Base-by-base conservation (phyloP, 1,284 basidiomycete species). In the Boletus austroedulis region DNA sequence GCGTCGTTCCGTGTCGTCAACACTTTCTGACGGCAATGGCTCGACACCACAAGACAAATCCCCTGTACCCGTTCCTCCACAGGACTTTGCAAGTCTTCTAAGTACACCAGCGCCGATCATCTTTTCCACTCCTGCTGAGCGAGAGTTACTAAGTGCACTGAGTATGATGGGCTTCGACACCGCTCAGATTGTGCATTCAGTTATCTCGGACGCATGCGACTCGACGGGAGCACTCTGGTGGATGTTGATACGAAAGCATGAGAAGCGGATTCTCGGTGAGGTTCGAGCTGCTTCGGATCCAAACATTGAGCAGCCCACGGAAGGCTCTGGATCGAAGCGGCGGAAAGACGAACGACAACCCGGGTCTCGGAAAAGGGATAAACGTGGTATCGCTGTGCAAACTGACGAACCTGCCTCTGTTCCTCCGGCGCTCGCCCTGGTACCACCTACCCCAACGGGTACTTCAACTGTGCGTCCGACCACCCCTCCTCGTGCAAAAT, bases 161-260 rank as follows among this genome's bases (percentile, higher is more conserved):
- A 87, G 87, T 59, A 71, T 76, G 21, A 77, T 98, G 9, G 96
- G 97, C 0, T 86, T 98, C 62, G 96, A 99, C 70, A 92, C 91
- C 0, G 94, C 92, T 12, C 97, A 99, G 74, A 90, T 98, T 57
- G 88, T 91, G 23, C 95, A 99, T 72, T 94, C 90, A 1, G 95
- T 98, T 9, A 80, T 91, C 47, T 90, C 83, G 28, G 86, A 98
- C 73, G 96, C 97, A 0, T 99, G 96, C 69, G 96, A 99, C 73
- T 82, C 92, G 0, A 85, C 90, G 8, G 91, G 94, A 12, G 94
- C 95, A 1, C 77, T 94, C 14, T 99, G 96, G 96, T 99, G 97
- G 97, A 92, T 98, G 81, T 77, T 99, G 51, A 87, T 90, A 67
- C 83, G 87, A 64, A 91, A 87, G 67, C 81, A 86, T 11, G 88